Evolutionary conservation across 495 filamentous ascomycete genomes (phyloP).

Genomic region (Immersiella caudata): DNA sequence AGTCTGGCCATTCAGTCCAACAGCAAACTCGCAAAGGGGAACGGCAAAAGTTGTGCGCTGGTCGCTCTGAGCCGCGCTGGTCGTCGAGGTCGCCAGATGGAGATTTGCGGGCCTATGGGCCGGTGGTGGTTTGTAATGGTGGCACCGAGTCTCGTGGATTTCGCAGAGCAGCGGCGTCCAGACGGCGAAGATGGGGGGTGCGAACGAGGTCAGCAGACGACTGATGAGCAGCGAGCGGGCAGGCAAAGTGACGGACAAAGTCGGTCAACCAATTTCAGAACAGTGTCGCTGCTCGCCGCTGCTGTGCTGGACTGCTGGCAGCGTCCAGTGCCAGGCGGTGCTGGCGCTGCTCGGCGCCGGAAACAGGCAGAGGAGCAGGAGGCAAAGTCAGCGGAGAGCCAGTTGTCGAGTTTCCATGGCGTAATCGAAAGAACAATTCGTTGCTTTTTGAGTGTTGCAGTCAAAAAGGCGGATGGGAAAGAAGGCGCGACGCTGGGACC

Average conservation of each 20-base stretch:
- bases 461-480: constrained; percentile 10
- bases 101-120: neutral
- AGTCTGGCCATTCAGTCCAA: too few species aligned
- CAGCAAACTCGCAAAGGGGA: too few species aligned
- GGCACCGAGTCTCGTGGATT: neutral
- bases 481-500: constrained; percentile 7
- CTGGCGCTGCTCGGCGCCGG: constrained; percentile 2
- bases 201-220: constrained; percentile 14
- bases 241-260: constrained; percentile 2
- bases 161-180: neutral
- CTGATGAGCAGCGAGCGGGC: constrained; percentile 1
- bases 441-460: constrained; percentile 25
- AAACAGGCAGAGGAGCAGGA: constrained; percentile 1
- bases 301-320: neutral
- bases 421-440: constrained; percentile 34
- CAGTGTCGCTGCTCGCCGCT: neutral
- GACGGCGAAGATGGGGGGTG: neutral
- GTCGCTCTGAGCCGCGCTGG: neutral
- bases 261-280: constrained; percentile 13
- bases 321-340: neutral
- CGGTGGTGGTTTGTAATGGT: neutral
- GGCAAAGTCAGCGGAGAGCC: constrained; percentile 10
- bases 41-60: neutral
- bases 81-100: neutral
- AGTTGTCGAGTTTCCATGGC: constrained; percentile 34